phyloP scores from a whole-genome alignment of 768 basidiomycete genomes.

The Cyclocybe cylindracea region DNA sequence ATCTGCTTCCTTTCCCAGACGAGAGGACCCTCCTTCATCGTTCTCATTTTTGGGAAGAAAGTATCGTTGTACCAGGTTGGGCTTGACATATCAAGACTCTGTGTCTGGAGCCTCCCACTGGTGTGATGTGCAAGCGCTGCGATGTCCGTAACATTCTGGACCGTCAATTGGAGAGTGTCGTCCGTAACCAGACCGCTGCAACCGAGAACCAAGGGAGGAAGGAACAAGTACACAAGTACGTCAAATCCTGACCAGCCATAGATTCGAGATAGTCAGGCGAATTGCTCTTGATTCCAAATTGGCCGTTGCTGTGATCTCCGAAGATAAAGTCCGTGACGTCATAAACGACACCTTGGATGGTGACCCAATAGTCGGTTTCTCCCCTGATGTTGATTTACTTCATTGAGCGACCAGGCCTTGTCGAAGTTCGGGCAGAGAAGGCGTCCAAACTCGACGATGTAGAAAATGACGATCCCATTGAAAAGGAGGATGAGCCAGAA shows the following conservation, averaged over 20 bases:
- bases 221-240: conserved; percentile 88
- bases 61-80: conserved; percentile 74
- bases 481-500: conserved; percentile 79
- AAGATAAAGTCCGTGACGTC: conserved; percentile 82
- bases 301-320: conserved; percentile 77
- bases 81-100: conserved; percentile 45
- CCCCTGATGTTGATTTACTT: conserved; percentile 74
- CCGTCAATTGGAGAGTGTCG: conserved; percentile 43
- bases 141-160: conserved; percentile 64
- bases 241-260: conserved; percentile 86
- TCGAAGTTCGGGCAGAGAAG: conserved; percentile 85
- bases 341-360: conserved; percentile 83
- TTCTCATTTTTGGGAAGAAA: conserved; percentile 75
- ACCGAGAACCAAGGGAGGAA: conserved; percentile 72
- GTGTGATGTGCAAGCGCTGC: conserved; percentile 73
- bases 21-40: conserved; percentile 80
- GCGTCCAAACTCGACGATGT: conserved; percentile 83
- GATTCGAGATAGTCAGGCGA: conserved; percentile 57
- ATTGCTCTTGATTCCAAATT: conserved; percentile 64
- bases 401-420: conserved; percentile 77
- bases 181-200: conserved; percentile 76
- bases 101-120: conserved; percentile 59
- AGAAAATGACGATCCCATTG: conserved; percentile 82
- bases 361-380: conserved; percentile 80
- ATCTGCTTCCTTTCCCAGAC: conserved; percentile 60